Evolutionary conservation across 2,329 filamentous ascomycete species (phyloP), one percentile per base, ranked within the genome.

Genomic region (Hypoxylon sp.): DNA sequence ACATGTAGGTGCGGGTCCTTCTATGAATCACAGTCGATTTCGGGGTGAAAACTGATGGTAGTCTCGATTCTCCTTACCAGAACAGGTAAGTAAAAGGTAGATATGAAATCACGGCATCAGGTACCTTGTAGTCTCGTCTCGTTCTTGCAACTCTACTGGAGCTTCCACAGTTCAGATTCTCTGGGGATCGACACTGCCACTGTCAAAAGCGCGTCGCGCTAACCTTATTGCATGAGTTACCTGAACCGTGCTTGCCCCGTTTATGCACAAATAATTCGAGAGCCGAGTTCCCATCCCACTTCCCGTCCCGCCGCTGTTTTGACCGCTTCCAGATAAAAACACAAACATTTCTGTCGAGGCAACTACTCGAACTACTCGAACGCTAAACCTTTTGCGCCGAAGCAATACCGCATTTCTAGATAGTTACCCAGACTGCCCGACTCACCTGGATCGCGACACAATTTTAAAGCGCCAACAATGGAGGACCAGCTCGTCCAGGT

Each of bases 401-500:
- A 52, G 10, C 27, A 19, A 55, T n/a, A 29, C 11, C 17, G 6
- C 10, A 31, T 7, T 29, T 50, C 31, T 42, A 37, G 37, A 19
- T 32, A 27, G 21, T 37, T 39, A 21, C 6, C 32, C 11, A 21
- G 35, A 39, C 11, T 17, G 51, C 35, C 27, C 27, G 29, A 44
- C 39, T 55, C 17, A 27, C 37, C 60, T 59, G 67, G 66, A 65
- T 68, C 47, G 67, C 52, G 29, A 50, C 24, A 62, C 52, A 19
- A 56, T 52, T 61, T 24, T 24, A 10, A 47, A 13, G 10, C 24
- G 5, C 37, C 46, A 21, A 71, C 44, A 73, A 97, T 97, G 94
- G 94, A 97, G 87, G 91, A 97, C 83, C 91, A 97, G 85, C 89
- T 99, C 80, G 90, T 96, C 75, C 90, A 91, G 81, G 88, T 98